phyloP scores from a whole-genome alignment of 1,139 yeast genomes.

The Ogataea hybrid region DNA sequence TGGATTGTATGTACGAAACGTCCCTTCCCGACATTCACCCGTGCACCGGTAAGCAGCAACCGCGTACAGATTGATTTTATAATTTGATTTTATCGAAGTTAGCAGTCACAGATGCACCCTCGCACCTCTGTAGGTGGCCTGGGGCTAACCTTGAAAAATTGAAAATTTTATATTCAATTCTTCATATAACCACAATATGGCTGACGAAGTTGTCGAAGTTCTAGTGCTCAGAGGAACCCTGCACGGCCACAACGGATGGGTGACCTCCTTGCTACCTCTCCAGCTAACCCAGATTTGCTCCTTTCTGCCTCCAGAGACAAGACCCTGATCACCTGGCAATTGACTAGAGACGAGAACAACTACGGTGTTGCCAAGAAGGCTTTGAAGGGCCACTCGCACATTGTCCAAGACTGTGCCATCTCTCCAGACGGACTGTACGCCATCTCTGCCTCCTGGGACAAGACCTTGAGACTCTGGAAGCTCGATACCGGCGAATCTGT shows the following conservation, averaged over 20 bases:
- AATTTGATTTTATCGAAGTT: not conserved
- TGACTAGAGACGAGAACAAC: slow-evolving; percentile 95
- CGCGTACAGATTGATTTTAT: too few relatives aligned
- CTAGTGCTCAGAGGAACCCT: slow-evolving; percentile 99
- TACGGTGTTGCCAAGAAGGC: slow-evolving; percentile 99
- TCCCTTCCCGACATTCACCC: slow-evolving; percentile 21
- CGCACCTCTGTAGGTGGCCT: slow-evolving; percentile 6
- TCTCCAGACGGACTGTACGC: slow-evolving; percentile 99
- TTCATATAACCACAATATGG: slow-evolving; percentile 24
- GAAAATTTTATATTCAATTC: slow-evolving; percentile 15
- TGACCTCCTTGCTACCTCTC: slow-evolving; percentile 98
- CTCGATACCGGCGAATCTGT: slow-evolving; percentile 92
- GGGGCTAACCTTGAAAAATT: slow-evolving; percentile 8
- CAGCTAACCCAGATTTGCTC: slow-evolving; percentile 97
- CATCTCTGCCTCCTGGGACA: slow-evolving; percentile 99
- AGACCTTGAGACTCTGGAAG: slow-evolving; percentile 99
- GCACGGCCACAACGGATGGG: slow-evolving; percentile 95
- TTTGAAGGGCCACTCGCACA: slow-evolving; percentile 98
- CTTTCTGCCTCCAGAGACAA: slow-evolving; percentile 99
- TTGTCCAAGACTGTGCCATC: slow-evolving; percentile 96
- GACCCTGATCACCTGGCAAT: slow-evolving; percentile 97
- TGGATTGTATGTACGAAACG: slow-evolving; percentile 23
- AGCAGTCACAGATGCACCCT: slow-evolving; percentile 7
- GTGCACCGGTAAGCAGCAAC: slow-evolving; percentile 4
- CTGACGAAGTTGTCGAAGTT: slow-evolving; percentile 59